Evolutionary conservation across 1,284 basidiomycete genomes (phyloP).

Genomic region (Puccinia polysora): DNA sequence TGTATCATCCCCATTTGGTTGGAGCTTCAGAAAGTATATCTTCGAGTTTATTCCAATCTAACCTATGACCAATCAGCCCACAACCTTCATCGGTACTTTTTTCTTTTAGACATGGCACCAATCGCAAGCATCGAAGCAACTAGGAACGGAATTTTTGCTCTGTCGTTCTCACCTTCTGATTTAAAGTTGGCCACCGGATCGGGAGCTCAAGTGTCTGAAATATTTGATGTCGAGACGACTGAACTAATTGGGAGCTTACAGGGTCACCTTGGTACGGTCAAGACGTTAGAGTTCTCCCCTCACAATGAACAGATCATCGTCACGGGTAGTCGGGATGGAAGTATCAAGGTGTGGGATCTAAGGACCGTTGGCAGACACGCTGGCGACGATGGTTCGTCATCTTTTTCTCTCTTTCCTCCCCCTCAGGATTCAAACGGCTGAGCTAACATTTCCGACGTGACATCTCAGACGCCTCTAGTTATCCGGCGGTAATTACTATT

Average conservation of each 20-base stretch:
- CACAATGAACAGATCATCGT: conserved; percentile 19
- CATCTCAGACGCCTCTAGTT: not conserved
- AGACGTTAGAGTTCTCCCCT: conserved; percentile 30
- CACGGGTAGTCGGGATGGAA: conserved; percentile 21
- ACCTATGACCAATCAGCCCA: not conserved
- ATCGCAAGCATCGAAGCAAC: conserved; percentile 1
- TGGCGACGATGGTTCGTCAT: conserved; percentile 10
- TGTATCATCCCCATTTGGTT: conserved; percentile 7
- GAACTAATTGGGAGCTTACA: conserved; percentile 10
- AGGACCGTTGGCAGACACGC: not conserved
- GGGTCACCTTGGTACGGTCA: conserved; percentile 24
- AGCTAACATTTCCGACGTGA: no score
- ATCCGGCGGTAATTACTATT: conserved; percentile 33
- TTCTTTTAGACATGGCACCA: conserved; percentile 8
- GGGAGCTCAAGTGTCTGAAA: conserved; percentile 23
- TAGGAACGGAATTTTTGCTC: conserved; percentile 25
- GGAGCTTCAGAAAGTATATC: conserved; percentile 5
- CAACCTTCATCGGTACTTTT: not conserved
- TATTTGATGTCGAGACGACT: conserved; percentile 34
- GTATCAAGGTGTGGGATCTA: conserved; percentile 42
- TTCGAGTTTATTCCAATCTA: not conserved
- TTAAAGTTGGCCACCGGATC: conserved; percentile 25
- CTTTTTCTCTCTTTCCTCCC: not conserved
- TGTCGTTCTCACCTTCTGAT: conserved; percentile 25
- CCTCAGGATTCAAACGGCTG: no score